These are phyloP conservation scores for Dictyophora rubrovolvata DNA, from an alignment of 768 basidiomycete species.

Conservation along the genomic window DNA sequence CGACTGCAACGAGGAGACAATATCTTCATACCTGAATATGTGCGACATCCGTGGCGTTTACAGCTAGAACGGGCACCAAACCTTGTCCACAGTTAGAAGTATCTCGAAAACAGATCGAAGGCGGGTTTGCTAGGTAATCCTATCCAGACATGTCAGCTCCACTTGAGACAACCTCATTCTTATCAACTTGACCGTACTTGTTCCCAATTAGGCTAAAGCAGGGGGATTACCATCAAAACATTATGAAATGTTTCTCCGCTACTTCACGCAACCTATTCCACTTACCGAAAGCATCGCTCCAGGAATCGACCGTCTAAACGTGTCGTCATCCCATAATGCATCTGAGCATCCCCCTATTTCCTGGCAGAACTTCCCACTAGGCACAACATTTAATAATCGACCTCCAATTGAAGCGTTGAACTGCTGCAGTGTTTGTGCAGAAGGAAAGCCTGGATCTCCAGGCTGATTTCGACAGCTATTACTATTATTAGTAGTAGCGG, in stretches of 20 bases:
- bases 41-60: constrained; percentile 19
- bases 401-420: neutral
- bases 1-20: too few relatives aligned
- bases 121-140: neutral
- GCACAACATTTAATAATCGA: neutral
- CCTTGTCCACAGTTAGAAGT: neutral
- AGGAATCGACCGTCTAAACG: neutral
- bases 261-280: too few relatives aligned
- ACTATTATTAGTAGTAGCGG: too few relatives aligned
- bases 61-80: constrained; percentile 20
- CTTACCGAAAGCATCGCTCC: neutral
- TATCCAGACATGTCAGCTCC: too few relatives aligned
- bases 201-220: too few relatives aligned
- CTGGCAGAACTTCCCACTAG: neutral
- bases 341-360: neutral
- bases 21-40: constrained; percentile 19
- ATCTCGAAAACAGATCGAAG: neutral
- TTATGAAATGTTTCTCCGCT: too few relatives aligned
- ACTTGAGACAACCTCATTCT: too few relatives aligned
- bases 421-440: neutral
- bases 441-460: neutral
- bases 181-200: too few relatives aligned
- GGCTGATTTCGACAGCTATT: neutral
- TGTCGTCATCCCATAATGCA: neutral
- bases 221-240: too few relatives aligned